Evolutionary conservation across 805 yeast genomes (phyloP), one percentile per base, ranked within the genome.

Genomic region (Torulaspora microellipsoides): DNA sequence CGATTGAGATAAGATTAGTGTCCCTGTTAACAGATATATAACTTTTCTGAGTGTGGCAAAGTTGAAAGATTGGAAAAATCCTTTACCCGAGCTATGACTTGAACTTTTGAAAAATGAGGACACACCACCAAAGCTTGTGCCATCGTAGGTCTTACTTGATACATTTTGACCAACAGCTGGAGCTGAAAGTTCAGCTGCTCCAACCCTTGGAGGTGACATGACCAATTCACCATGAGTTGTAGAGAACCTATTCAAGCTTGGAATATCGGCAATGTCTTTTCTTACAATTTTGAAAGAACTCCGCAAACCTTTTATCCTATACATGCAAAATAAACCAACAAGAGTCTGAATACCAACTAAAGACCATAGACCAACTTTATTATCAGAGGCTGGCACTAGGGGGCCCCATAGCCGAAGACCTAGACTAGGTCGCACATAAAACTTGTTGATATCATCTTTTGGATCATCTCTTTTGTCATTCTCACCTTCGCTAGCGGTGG

Each of bases 381-480:
- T 78, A 49, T 83, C 90, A 8, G 83, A 73, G 1, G 89, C 85
- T 2, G 91, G 91, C 1, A 80, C 82, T 15, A 83, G 58, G 0
- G 88, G 88, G 0, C 89, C 85, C 81, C 86, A 80, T 28, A 80
- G 53, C 48, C 67, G 66, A 40, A 82, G 67, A 0, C 86, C 87
- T 15, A 80, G 58, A 40, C 78, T 75, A 2, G 89, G 89, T 47
- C 75, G 64, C 34, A 70, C 63, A 40, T 63, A 60, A 34, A 62
- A 60, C 27, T 52, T 49, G n/a, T 42, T 40, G 11, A 44, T 15
- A 20, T 52, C 51, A 25, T 51, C 44, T 33, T 50, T 48, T 17
- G 48, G 50, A 31, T 53, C 53, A 20, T 54, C 55, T 28, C 46
- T 46, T 31, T 48, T 48, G 5, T 48, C 46, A 27, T 46, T 29